Conservation (phyloP, 2,329 filamentous ascomycete genomes). For the Penicillium sp. region DNA sequence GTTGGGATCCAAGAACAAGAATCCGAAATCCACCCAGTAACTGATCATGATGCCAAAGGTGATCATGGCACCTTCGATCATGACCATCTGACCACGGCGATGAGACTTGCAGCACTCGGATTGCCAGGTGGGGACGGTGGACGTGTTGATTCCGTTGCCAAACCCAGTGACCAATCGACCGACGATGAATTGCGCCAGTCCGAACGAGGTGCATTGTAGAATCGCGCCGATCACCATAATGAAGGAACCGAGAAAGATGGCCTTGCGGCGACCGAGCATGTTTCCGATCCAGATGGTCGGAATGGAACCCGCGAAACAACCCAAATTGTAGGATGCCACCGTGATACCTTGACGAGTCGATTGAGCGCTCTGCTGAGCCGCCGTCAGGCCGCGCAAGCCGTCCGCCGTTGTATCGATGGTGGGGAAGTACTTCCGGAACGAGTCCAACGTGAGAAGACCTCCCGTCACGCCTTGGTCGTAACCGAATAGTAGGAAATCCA, state of each 20-base stretch:
- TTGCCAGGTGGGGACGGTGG: slow-evolving; percentile 46
- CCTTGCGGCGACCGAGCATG: slow-evolving; percentile 42
- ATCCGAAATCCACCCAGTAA: slow-evolving; percentile 49
- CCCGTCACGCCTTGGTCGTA: slow-evolving; percentile 43
- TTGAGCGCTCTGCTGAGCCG: slow-evolving; percentile 18
- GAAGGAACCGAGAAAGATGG: slow-evolving; percentile 41
- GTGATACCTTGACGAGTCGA: slow-evolving; percentile 34
- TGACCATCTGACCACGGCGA: slow-evolving; percentile 47
- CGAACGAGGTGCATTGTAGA: slow-evolving; percentile 42
- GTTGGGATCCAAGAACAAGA: slow-evolving; percentile 47
- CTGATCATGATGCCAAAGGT: slow-evolving; percentile 47
- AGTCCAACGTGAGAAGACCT: slow-evolving; percentile 38
- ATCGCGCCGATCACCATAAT: slow-evolving; percentile 44
- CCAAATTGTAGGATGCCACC: slow-evolving; percentile 37
- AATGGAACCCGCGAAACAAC: slow-evolving; percentile 44
- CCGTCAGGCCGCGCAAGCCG: slow-evolving; percentile 12
- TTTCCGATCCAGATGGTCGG: slow-evolving; percentile 46
- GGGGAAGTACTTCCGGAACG: slow-evolving; percentile 40
- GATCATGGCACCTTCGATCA: slow-evolving; percentile 49
- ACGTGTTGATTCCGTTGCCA: slow-evolving; percentile 46
- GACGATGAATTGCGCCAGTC: slow-evolving; percentile 43
- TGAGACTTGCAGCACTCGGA: slow-evolving; percentile 47
- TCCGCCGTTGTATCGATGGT: slow-evolving; percentile 30
- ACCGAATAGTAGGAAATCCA: slow-evolving; percentile 38
- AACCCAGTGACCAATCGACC: slow-evolving; percentile 47